Evolutionary conservation across 1,284 basidiomycete species (phyloP), one percentile per base, ranked within the genome.

Genomic region (Blastosporella zonata): DNA sequence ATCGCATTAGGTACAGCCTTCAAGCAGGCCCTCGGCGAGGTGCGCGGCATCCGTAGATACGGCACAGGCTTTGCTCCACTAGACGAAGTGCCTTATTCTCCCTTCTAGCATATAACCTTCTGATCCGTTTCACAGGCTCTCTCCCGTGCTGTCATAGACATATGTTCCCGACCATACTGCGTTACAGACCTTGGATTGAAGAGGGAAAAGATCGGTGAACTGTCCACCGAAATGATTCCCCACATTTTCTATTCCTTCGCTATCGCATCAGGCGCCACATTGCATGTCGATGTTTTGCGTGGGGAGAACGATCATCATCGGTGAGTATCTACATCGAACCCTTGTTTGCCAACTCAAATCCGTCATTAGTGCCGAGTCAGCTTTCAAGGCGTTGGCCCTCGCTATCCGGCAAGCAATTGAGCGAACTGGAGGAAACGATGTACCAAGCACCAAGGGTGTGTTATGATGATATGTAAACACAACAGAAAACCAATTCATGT

Each of bases 281-380:
- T 97, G 38, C 97, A 99, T 64, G 82, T 99, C 43, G 97, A 99
- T 66, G 91, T 90, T 34, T 75, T 99, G 46, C 78, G 93, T 27
- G 97, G 97, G 43, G 87, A 92, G 60, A 99, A 99, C 71, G 97
- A 99, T 66, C 97, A 99, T 68, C 97, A 99, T 70, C 84, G 90
- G 94, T 93, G 62, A 55, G 84, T 69, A 21, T 20, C 9, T 27
- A 23, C 34, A 38, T 42, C 7, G 34, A 27, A 47, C 25, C 9
- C 27, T 33, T n/a, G 17, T 27, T 37, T 41, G 25, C 0, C 29
- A 10, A 37, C 47, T 53, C 42, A 49, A 41, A 37, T 20, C 43
- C 33, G 33, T 27, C 31, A 4, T 60, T 94, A 96, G 52, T 83
- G 55, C 94, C 27, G 97, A 99, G 69, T 93, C 94, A 3, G 93